phyloP scores from a whole-genome alignment of 371 early-diverging fungal genomes.

The Mortierella sp. region DNA sequence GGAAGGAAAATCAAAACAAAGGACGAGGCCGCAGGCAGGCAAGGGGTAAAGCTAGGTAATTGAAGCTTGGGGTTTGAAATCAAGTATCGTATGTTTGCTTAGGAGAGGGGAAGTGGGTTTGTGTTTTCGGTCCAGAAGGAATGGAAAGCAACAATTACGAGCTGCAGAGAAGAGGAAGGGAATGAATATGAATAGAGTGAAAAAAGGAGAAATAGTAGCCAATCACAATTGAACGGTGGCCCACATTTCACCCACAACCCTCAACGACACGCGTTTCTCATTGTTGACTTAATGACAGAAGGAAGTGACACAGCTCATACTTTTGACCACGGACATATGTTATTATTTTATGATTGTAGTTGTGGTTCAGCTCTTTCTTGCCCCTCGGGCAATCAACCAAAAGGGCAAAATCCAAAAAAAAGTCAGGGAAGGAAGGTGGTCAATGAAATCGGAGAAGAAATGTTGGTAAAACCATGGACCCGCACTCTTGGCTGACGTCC shows the following conservation, averaged over 20 bases:
- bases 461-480: neutral
- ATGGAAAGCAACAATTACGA: neutral
- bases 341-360: neutral
- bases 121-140: neutral
- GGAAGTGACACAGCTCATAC: neutral
- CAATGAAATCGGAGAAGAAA: neutral
- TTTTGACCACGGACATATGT: neutral
- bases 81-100: neutral
- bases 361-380: neutral
- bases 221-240: conserved; percentile 4
- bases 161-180: neutral
- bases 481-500: conserved; percentile 3
- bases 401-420: neutral
- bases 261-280: neutral
- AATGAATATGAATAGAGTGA: neutral
- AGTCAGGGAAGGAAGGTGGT: neutral
- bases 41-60: neutral
- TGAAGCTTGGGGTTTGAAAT: neutral
- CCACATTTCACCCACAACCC: conserved; percentile 9
- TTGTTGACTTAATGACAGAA: neutral
- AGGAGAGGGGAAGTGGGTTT: neutral
- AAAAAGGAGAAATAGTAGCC: neutral
- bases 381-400: neutral
- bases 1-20: neutral
- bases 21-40: neutral